Evolutionary conservation across 495 filamentous ascomycete species (phyloP), one percentile per base, ranked within the genome.

Genomic region (Aspergillus incahuasiensis): DNA sequence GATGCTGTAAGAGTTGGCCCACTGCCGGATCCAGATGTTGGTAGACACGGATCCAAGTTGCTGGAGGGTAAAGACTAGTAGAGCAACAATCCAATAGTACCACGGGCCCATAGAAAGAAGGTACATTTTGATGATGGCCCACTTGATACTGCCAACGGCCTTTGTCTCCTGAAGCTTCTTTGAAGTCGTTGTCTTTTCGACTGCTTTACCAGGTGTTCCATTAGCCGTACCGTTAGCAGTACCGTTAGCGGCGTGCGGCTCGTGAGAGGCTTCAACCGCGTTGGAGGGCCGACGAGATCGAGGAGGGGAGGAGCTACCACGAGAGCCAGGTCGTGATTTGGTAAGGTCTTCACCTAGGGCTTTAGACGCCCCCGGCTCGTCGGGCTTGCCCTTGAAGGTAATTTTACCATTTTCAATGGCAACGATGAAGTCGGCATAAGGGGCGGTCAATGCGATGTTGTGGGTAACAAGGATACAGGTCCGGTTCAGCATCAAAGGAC

Each of bases 401-500:
- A 97, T 77, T 48, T 85, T 87, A 6, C 95, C 95, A 62, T 97
- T 97, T 50, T 90, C 87, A 28, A 99, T 78, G 5, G 88, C 81
- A 9, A 97, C 87, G 13, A 96, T 88, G 59, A 88, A 86, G 32
- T 88, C 80, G 0, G 94, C 83, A 25, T 79, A 74, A 34, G 92
- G 90, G 9, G 90, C 85, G 63, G 90, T 91, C 19, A 99, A 79
- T 5, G 87, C 81, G 35, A 92, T 80, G 62, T 97, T 99, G 72
- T 99, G 94, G 1, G 94, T 96, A n/a, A 99, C 92, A 43, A 99
- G 76, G 22, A 99, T 90, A 69, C 95, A 97, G 35, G 94, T 97
- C 38, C 94, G 82, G 56, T 82, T 77, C 44, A 82, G 68, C 94
- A 99, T 97, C 55, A 99, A 70, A 3, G 91, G 89, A 6, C 94